These are phyloP conservation scores for Dalbergia oliveri DNA, from an alignment of 306 rosid genomes.

Conservation along the genomic window DNA sequence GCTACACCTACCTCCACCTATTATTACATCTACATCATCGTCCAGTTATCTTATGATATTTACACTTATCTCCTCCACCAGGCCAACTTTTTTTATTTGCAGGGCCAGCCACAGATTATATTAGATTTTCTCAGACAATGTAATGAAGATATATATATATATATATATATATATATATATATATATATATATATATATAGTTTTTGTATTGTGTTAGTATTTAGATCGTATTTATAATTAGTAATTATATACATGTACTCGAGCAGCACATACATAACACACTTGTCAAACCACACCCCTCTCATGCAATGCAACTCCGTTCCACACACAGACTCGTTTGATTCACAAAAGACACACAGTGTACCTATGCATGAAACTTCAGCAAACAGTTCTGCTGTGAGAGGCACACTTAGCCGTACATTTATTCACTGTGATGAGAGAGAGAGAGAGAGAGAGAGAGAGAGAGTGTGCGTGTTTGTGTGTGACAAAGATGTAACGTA, in stretches of 20 bases:
- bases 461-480: constrained; percentile 45
- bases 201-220: too few relatives aligned
- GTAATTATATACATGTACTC: too few relatives aligned
- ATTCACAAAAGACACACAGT: constrained; percentile 62
- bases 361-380: constrained; percentile 74
- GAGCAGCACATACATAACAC: constrained; percentile 31
- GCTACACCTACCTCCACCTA: constrained; percentile 19
- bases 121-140: too few relatives aligned
- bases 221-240: too few relatives aligned
- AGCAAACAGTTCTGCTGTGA: constrained; percentile 62
- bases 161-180: too few relatives aligned
- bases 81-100: too few relatives aligned
- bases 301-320: constrained; percentile 52
- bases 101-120: too few relatives aligned
- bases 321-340: constrained; percentile 44
- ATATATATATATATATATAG: too few relatives aligned
- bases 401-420: constrained; percentile 65
- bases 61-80: too few relatives aligned
- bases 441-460: not conserved
- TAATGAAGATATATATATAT: too few relatives aligned
- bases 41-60: too few relatives aligned
- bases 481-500: constrained; percentile 78
- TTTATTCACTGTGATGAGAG: constrained; percentile 52
- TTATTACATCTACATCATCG: constrained; percentile 23
- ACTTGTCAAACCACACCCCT: constrained; percentile 53